Percentiles rank a stretch among this genome's conserved stretches.
Conservation (phyloP, 352 stramenopile species). For the Nothophytophthora sp. region DNA sequence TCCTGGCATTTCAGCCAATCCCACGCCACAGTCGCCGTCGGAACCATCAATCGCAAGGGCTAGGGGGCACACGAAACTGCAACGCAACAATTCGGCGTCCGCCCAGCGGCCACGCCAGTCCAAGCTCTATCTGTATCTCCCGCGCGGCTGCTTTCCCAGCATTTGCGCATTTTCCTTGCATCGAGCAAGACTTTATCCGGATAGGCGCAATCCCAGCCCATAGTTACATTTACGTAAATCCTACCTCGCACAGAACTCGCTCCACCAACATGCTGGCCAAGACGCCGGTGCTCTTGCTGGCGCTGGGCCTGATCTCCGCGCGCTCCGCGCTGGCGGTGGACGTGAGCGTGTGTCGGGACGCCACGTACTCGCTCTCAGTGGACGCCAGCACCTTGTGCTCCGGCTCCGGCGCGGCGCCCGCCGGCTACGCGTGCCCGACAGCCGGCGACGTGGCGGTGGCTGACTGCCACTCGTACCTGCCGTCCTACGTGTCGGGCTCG, state of each 20-base stretch:
- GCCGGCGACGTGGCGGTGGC: constrained; percentile 29
- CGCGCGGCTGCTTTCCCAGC: too few species aligned
- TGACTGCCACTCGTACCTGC: constrained; percentile 41
- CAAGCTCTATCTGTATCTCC: too few species aligned
- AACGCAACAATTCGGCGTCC: too few species aligned
- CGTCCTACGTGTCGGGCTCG: constrained; percentile 22
- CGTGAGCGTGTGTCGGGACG: constrained; percentile 48
- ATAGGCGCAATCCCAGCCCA: too few species aligned
- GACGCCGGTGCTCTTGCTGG: constrained; percentile 5
- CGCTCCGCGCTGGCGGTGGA: constrained; percentile 13
- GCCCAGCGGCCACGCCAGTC: too few species aligned
- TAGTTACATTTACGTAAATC: too few species aligned
- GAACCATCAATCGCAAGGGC: too few species aligned
- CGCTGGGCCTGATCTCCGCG: constrained; percentile 10
- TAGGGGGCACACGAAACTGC: too few species aligned
- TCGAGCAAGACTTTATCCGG: too few species aligned
- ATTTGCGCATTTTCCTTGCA: too few species aligned
- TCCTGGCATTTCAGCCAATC: too few species aligned
- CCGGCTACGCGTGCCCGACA: constrained; percentile 34
- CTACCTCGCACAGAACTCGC: neutral
- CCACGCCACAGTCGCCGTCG: too few species aligned
- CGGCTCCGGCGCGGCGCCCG: constrained; percentile 27
- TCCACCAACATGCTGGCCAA: constrained; percentile 17
- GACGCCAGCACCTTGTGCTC: constrained; percentile 29
- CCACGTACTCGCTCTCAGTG: constrained; percentile 37